Evolutionary conservation across 495 filamentous ascomycete species (phyloP).

Genomic region (Xylaria intraflava): DNA sequence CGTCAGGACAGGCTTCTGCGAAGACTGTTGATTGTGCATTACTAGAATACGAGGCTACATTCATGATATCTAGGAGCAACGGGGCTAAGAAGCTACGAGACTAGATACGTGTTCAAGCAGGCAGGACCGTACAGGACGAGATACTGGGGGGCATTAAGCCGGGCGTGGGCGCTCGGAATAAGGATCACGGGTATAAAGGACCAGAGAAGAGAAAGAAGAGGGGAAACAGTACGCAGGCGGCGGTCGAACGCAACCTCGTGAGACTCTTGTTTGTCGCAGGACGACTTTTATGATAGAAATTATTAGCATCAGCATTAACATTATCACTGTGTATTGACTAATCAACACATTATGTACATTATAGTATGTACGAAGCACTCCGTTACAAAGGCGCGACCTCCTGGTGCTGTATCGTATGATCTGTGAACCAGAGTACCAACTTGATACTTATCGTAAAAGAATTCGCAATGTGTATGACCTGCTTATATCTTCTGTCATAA

Average conservation of each 20-base stretch:
- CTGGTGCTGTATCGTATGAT: too few species aligned
- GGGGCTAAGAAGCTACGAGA: background rate
- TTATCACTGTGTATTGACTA: background rate
- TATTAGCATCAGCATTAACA: background rate
- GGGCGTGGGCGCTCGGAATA: background rate
- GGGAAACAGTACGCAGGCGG: background rate
- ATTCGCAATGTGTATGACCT: background rate
- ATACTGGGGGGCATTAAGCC: background rate
- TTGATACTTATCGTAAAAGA: too few species aligned
- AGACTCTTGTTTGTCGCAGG: background rate
- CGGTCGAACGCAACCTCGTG: background rate
- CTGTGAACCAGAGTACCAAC: too few species aligned
- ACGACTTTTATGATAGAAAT: background rate
- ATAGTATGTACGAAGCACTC: too few species aligned
- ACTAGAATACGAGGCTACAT: slow-evolving; percentile 23
- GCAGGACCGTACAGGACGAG: background rate
- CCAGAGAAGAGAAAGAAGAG: background rate
- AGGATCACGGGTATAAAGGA: background rate
- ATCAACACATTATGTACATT: background rate
- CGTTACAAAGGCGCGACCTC: too few species aligned
- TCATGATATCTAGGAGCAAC: slow-evolving; percentile 2
- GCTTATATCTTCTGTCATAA: background rate
- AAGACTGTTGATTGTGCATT: slow-evolving; percentile 29
- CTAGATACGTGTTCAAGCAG: background rate
- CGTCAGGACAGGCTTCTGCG: slow-evolving; percentile 16